Base-by-base conservation (phyloP, 768 basidiomycete species). In the Termitomyces sp. region DNA sequence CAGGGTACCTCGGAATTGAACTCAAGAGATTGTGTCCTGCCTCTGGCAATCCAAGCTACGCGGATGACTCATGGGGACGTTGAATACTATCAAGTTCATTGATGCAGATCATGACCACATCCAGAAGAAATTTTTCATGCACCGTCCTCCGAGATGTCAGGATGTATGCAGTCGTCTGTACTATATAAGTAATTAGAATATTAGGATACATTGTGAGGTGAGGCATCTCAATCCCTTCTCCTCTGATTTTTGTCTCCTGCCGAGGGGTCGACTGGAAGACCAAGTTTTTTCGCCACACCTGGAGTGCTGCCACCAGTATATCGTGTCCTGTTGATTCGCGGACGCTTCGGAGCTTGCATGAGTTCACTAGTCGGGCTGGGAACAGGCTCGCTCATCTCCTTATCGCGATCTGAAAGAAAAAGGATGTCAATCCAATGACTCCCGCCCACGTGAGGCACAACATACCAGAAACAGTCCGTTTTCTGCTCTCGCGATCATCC, bases 401-500 rank as follows among this genome's bases (percentile, higher is more conserved):
- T 82, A 45, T 88, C 86, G 30, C 87, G 87, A 65, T 87, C 87
- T 87, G 59, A 30, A 57, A 49, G 19, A 50, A 17, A 46, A 37
- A 12, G 19, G 17, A 44, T 33, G 58, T 58, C 31, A 56, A 46
- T 52, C 26, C 19, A 53, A 57, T 48, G 43, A 47, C 38, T 17
- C 37, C 50, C 35, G 50, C 44, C 19, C 11, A 26, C 15, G 17
- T 17, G 17, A 41, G 31, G 48, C 28, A 55, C 35, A 43, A 67
- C 81, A 61, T 71, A 89, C 89, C 90, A 66, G 86, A 81, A 35
- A 76, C 70, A 23, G 84, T 81, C 54, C 89, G 80, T 71, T 92
- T 92, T 65, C 87, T 75, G 56, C 66, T 75, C 58, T 88, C 86
- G 48, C 83, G 80, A 30, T 87, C 86, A 17, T 89, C 86, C 10